phyloP scores from a whole-genome alignment of 2,329 filamentous ascomycete species.

The Penicillium sp. region DNA sequence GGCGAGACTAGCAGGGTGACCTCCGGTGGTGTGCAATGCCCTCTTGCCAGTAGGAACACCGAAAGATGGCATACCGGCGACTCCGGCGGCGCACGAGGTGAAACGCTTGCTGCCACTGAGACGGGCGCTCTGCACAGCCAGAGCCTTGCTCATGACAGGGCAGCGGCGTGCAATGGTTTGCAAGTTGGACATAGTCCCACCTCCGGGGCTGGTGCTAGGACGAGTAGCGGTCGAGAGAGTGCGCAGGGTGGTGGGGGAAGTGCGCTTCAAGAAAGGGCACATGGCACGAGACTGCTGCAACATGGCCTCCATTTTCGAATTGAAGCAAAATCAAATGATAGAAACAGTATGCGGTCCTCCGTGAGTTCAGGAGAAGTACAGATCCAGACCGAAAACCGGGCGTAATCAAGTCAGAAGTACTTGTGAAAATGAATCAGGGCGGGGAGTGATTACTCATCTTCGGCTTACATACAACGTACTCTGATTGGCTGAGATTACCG shows the following conservation, averaged over 20 bases:
- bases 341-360: not conserved
- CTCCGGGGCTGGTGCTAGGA: constrained; percentile 66
- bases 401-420: constrained; percentile 1
- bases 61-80: constrained; percentile 43
- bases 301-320: constrained; percentile 73
- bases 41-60: constrained; percentile 58
- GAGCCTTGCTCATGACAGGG: constrained; percentile 97
- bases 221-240: constrained; percentile 69
- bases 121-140: constrained; percentile 69
- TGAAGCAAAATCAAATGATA: constrained; percentile 2
- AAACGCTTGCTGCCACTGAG: constrained; percentile 40
- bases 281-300: constrained; percentile 93
- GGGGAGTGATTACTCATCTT: constrained; percentile 2
- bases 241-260: constrained; percentile 84
- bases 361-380: not conserved
- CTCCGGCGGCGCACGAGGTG: constrained; percentile 34
- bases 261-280: constrained; percentile 96
- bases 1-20: constrained; percentile 75
- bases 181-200: constrained; percentile 93
- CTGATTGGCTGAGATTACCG: not conserved
- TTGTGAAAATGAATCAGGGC: constrained; percentile 3
- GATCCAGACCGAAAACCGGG: not conserved
- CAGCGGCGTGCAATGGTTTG: constrained; percentile 92
- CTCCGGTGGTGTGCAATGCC: constrained; percentile 73
- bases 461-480: not conserved